Conservation (phyloP, 1,284 basidiomycete species). For the Nidula niveotomentosa region DNA sequence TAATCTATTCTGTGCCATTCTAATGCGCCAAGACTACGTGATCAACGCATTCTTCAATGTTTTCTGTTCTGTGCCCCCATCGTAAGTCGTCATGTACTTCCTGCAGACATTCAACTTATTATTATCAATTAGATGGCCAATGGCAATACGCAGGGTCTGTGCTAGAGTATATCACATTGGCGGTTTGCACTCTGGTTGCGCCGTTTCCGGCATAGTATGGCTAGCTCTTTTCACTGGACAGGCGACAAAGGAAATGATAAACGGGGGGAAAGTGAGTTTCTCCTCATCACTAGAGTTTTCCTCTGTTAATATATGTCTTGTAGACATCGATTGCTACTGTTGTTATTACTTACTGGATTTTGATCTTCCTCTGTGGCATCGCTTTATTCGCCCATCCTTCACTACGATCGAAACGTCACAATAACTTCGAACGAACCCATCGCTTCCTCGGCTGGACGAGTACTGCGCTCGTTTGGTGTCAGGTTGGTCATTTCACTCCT, state of each 20-base stretch:
- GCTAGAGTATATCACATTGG: slow-evolving; percentile 61
- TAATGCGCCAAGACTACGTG: slow-evolving; percentile 65
- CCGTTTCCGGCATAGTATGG: slow-evolving; percentile 54
- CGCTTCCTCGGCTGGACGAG: slow-evolving; percentile 58
- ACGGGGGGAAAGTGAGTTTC: slow-evolving; percentile 34
- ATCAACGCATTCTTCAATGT: slow-evolving; percentile 56
- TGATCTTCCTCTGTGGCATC: slow-evolving; percentile 47
- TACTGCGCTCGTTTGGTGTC: slow-evolving; percentile 53
- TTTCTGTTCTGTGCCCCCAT: slow-evolving; percentile 46
- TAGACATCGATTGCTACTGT: slow-evolving; percentile 47
- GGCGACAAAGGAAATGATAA: slow-evolving; percentile 48
- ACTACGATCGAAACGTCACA: slow-evolving; percentile 46
- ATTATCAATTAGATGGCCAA: slow-evolving; percentile 42
- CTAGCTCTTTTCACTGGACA: slow-evolving; percentile 49
- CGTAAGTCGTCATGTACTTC: slow-evolving; percentile 27
- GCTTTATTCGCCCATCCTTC: slow-evolving; percentile 49
- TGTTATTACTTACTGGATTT: slow-evolving; percentile 50
- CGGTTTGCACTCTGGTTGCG: slow-evolving; percentile 57
- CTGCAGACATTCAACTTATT: slow-evolving; percentile 3
- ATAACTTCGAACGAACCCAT: slow-evolving; percentile 54
- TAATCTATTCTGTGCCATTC: slow-evolving; percentile 53
- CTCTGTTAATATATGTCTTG: neutral
- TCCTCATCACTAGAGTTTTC: neutral
- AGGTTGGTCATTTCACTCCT: slow-evolving; percentile 29
- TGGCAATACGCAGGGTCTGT: slow-evolving; percentile 48